A percentile compares a stretch with the other conserved stretches of the same genome.
These are phyloP conservation scores for Catharanthus roseus DNA, from an alignment of 257 asterid species.

Conservation along the genomic window DNA sequence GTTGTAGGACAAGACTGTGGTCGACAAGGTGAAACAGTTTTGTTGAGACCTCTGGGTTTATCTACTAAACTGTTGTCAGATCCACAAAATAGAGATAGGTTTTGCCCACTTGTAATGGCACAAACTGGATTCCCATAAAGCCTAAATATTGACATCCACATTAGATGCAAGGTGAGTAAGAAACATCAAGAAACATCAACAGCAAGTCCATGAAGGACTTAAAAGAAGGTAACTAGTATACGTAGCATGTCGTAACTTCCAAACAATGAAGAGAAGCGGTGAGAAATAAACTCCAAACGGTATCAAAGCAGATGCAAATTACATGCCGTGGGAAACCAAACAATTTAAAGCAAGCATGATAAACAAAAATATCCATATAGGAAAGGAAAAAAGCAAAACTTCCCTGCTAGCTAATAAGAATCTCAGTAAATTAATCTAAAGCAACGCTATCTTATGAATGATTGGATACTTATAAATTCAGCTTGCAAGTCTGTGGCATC, in stretches of 20 bases:
- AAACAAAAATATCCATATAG: not conserved
- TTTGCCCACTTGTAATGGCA: slow-evolving; percentile 23
- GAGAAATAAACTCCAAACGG: not conserved
- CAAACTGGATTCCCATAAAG: slow-evolving; percentile 40
- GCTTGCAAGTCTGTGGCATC: not conserved
- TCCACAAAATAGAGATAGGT: slow-evolving; percentile 28
- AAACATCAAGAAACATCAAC: not conserved
- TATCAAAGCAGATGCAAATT: not conserved
- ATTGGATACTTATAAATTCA: not conserved
- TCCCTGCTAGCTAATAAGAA: no score
- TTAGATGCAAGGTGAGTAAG: not conserved
- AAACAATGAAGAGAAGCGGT: not conserved
- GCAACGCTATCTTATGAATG: not conserved
- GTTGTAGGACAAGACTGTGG: slow-evolving; percentile 34
- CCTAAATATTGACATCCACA: slow-evolving; percentile 15
- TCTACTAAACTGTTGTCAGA: slow-evolving; percentile 19
- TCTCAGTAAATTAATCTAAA: no score
- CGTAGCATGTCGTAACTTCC: not conserved
- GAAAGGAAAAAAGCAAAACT: not conserved
- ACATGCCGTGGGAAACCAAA: not conserved
- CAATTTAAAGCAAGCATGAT: not conserved
- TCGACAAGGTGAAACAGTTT: slow-evolving; percentile 22
- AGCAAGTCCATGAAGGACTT: not conserved
- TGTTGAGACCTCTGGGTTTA: slow-evolving; percentile 7
- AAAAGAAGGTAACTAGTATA: not conserved